Percentiles rank a stretch among this genome's conserved stretches.
Evolutionary conservation across 1,139 yeast genomes (phyloP).

Genomic region (Geotrichum histeridarum): DNA sequence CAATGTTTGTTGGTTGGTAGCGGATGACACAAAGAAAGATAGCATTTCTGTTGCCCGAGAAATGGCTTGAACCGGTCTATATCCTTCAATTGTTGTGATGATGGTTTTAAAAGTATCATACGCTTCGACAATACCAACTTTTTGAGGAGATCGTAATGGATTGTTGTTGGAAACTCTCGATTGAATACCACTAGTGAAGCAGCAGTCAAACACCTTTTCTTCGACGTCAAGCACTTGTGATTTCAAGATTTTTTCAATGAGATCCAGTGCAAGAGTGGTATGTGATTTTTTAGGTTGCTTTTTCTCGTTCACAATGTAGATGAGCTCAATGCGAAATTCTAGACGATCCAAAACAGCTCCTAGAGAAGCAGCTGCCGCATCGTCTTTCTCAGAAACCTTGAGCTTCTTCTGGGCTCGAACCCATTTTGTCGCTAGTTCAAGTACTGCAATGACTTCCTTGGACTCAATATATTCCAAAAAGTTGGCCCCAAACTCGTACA

Average conservation of each 20-base stretch:
- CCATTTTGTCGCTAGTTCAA: conserved; percentile 26
- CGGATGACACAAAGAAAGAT: conserved; percentile 21
- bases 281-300: conserved; percentile 18
- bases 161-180: conserved; percentile 31
- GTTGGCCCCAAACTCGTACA: conserved; percentile 19
- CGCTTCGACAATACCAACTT: conserved; percentile 25
- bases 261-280: conserved; percentile 8
- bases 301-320: conserved; percentile 24
- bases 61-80: conserved; percentile 24
- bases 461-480: conserved; percentile 26
- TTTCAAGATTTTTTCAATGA: conserved; percentile 8
- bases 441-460: conserved; percentile 23
- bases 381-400: conserved; percentile 1
- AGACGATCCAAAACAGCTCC: conserved; percentile 21
- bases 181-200: conserved; percentile 30
- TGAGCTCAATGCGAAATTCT: conserved; percentile 23
- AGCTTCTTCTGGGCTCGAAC: conserved; percentile 12
- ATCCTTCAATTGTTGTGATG: conserved; percentile 24
- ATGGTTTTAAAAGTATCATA: conserved; percentile 23
- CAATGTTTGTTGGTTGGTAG: conserved; percentile 20
- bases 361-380: conserved; percentile 11
- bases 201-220: conserved; percentile 4
- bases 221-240: conserved; percentile 1
- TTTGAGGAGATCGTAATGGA: conserved; percentile 31
- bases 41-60: conserved; percentile 30